phyloP scores from a whole-genome alignment of 78 protist genomes.

The Planoprotostelium fungivorum region DNA sequence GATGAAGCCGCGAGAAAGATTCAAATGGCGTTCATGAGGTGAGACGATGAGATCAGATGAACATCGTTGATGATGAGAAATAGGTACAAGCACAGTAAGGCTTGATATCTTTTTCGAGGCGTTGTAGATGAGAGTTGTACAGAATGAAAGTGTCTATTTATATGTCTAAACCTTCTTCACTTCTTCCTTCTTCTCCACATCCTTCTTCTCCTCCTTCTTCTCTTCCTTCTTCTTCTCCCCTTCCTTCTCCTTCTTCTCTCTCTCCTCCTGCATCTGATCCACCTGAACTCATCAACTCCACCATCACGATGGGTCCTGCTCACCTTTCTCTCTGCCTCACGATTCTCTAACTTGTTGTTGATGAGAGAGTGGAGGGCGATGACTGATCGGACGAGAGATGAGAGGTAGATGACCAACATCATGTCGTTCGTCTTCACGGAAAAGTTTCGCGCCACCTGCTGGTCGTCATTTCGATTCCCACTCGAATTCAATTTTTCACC shows the following conservation, averaged over 20 bases:
- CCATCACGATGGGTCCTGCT: not conserved
- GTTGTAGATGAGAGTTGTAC: no score
- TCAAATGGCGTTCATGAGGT: not conserved
- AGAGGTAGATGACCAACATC: conserved; percentile 83
- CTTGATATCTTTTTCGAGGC: no score
- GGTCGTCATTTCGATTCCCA: not conserved
- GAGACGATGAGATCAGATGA: no score
- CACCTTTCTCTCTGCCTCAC: conserved; percentile 66
- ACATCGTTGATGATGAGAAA: no score
- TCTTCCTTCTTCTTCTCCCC: not conserved
- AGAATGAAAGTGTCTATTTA: no score
- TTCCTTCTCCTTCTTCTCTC: not conserved
- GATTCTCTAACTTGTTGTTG: conserved; percentile 80
- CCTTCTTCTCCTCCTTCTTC: not conserved
- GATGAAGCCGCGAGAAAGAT: not conserved
- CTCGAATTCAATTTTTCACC: conserved; percentile 23
- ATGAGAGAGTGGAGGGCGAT: conserved; percentile 92
- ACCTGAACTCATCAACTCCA: not conserved
- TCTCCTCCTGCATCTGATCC: not conserved
- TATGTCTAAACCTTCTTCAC: not conserved
- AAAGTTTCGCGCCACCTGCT: conserved; percentile 8
- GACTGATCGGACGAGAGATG: conserved; percentile 87
- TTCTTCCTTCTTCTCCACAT: not conserved
- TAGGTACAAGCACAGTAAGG: no score
- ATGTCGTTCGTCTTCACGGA: conserved; percentile 83